Evolutionary conservation across 1,284 basidiomycete species (phyloP).

Genomic region (Cutaneotrichosporon cutaneum): DNA sequence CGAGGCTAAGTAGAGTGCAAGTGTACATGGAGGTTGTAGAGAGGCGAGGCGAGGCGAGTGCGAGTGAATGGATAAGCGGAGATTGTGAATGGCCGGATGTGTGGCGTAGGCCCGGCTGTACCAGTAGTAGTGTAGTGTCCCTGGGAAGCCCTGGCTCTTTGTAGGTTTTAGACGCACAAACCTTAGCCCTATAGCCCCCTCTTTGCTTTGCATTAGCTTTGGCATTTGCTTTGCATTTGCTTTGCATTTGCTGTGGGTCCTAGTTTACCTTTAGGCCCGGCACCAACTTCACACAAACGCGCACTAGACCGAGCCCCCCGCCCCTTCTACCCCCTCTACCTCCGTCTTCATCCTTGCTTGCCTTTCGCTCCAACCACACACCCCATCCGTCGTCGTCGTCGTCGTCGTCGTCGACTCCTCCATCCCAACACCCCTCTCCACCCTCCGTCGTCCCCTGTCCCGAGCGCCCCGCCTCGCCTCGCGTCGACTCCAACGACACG

Average conservation of each 20-base stretch:
- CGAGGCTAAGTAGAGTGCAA: no score
- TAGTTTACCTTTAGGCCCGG: no score
- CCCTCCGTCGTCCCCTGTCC: constrained; percentile 1
- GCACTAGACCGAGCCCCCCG: background rate
- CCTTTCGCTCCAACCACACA: background rate
- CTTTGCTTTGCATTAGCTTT: no score
- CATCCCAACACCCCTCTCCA: background rate
- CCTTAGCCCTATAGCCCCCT: no score
- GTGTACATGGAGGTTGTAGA: background rate
- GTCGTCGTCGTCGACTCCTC: background rate
- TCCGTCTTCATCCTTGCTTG: background rate
- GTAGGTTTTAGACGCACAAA: background rate
- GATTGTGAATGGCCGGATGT: constrained; percentile 7
- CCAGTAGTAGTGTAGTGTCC: no score
- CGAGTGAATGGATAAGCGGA: background rate
- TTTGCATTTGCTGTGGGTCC: no score
- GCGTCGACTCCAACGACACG: constrained; percentile 1
- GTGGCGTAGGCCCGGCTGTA: background rate
- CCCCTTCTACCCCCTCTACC: background rate
- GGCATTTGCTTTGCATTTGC: no score
- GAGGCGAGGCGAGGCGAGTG: no score
- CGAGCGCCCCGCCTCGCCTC: background rate
- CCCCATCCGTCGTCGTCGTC: background rate
- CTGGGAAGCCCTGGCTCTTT: no score
- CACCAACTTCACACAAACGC: no score